Conservation (phyloP, 1,139 yeast genomes). For the Geotrichum fermentans region DNA sequence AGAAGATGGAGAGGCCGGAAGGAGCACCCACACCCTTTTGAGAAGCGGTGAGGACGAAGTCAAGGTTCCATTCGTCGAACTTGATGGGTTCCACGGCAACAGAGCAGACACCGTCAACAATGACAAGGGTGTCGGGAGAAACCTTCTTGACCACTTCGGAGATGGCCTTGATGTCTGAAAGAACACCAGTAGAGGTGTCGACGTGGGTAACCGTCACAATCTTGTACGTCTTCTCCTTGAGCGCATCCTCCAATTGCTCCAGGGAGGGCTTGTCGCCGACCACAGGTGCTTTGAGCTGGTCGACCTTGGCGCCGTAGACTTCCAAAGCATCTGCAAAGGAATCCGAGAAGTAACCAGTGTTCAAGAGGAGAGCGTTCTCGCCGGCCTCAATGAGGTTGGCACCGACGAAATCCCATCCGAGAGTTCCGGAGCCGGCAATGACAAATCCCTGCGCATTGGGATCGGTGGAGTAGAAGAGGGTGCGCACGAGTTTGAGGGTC, state of each 20-base stretch:
- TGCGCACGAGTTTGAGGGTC: constrained; percentile 62
- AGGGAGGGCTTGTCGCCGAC: constrained; percentile 69
- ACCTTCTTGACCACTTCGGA: constrained; percentile 55
- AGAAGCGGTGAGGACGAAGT: constrained; percentile 83
- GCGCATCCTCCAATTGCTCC: constrained; percentile 52
- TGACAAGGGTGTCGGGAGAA: constrained; percentile 74
- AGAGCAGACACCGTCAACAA: constrained; percentile 94
- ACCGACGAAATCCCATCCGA: constrained; percentile 91
- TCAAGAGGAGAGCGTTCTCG: constrained; percentile 70
- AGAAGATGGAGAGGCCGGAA: constrained; percentile 78
- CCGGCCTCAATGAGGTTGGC: constrained; percentile 60
- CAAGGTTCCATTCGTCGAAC: constrained; percentile 88
- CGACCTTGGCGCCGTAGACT: constrained; percentile 71
- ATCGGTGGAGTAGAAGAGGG: constrained; percentile 65
- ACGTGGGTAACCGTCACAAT: constrained; percentile 88
- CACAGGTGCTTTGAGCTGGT: constrained; percentile 52
- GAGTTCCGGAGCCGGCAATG: constrained; percentile 85
- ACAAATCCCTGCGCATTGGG: constrained; percentile 70
- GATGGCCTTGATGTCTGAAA: constrained; percentile 64
- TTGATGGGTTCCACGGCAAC: constrained; percentile 81
- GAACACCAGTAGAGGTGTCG: constrained; percentile 92
- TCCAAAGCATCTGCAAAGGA: constrained; percentile 75
- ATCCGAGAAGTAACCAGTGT: constrained; percentile 92
- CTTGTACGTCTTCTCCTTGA: constrained; percentile 51
- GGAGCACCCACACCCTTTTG: constrained; percentile 96